phyloP scores from a whole-genome alignment of 495 filamentous ascomycete species.

The Extremus antarcticus region DNA sequence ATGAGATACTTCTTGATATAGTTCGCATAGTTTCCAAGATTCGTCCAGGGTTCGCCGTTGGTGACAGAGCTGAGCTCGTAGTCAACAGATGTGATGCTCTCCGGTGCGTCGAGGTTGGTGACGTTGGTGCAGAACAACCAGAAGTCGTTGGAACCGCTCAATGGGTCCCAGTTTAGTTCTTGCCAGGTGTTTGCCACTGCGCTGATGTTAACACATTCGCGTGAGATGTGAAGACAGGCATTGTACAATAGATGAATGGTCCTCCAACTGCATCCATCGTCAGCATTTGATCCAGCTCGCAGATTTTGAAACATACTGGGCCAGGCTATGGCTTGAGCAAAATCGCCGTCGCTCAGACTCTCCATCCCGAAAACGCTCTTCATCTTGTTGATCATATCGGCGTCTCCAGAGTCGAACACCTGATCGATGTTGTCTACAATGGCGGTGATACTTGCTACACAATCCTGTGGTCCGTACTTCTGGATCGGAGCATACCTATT shows the following conservation, averaged over 20 bases:
- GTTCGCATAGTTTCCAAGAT: slow-evolving; percentile 38
- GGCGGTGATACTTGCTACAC: slow-evolving; percentile 34
- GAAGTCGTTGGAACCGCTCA: slow-evolving; percentile 31
- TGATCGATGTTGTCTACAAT: slow-evolving; percentile 38
- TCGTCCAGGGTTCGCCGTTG: slow-evolving; percentile 37
- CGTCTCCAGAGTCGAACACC: slow-evolving; percentile 28
- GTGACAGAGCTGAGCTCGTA: slow-evolving; percentile 36
- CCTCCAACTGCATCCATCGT: slow-evolving; percentile 26
- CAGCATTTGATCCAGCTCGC: too few species aligned
- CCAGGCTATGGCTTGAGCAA: slow-evolving; percentile 36
- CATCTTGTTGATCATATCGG: slow-evolving; percentile 30
- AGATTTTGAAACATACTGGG: slow-evolving; percentile 19
- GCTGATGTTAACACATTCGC: too few species aligned
- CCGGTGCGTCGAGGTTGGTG: slow-evolving; percentile 35
- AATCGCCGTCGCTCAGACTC: slow-evolving; percentile 32
- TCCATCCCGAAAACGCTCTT: slow-evolving; percentile 37
- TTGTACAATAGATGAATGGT: slow-evolving; percentile 38
- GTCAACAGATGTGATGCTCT: slow-evolving; percentile 33
- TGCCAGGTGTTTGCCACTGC: too few species aligned
- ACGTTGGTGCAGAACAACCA: slow-evolving; percentile 42
- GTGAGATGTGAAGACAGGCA: slow-evolving; percentile 39
- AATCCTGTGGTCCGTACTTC: slow-evolving; percentile 33
- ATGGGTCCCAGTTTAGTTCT: slow-evolving; percentile 37
- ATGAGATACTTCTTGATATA: slow-evolving; percentile 37
- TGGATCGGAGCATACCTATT: slow-evolving; percentile 36